Percentiles rank a stretch among this genome's conserved stretches.
These are phyloP conservation scores for Candida nemodendra DNA, from an alignment of 805 yeast genomes.

Conservation along the genomic window DNA sequence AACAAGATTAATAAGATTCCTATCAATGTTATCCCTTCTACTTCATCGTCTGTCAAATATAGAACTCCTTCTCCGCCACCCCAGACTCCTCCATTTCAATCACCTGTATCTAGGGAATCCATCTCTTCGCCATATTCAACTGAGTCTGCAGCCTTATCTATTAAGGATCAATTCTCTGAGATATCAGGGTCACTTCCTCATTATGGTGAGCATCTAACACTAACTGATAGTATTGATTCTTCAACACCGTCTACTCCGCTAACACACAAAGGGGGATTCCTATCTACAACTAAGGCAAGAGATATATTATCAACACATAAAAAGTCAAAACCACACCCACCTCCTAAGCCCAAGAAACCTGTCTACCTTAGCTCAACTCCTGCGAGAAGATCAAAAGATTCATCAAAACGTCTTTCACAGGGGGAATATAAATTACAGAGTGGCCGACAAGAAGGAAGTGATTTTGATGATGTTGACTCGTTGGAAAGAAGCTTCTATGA, in stretches of 20 bases:
- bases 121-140: conserved; percentile 12
- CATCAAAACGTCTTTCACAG: conserved; percentile 2
- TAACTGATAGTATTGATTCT: conserved; percentile 11
- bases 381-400: neutral
- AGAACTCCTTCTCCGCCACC: conserved; percentile 25
- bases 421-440: conserved; percentile 9
- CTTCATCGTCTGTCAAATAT: conserved; percentile 10
- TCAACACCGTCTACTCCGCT: conserved; percentile 10
- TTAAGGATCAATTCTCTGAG: conserved; percentile 5
- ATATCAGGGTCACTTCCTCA: conserved; percentile 6
- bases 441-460: conserved; percentile 12
- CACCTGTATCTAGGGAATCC: conserved; percentile 15
- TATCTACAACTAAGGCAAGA: neutral
- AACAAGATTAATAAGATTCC: conserved; percentile 21
- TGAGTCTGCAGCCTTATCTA: conserved; percentile 10
- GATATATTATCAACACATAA: conserved; percentile 8
- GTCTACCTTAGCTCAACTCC: conserved; percentile 43
- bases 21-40: conserved; percentile 13
- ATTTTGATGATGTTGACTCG: conserved; percentile 49
- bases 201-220: conserved; percentile 10
- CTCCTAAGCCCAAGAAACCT: conserved; percentile 69
- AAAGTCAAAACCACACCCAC: conserved; percentile 37
- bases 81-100: conserved; percentile 15
- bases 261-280: no score
- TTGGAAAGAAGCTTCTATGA: conserved; percentile 56